Evolutionary conservation across 768 basidiomycete species (phyloP).

Genomic region (Lentinus tigrinus): DNA sequence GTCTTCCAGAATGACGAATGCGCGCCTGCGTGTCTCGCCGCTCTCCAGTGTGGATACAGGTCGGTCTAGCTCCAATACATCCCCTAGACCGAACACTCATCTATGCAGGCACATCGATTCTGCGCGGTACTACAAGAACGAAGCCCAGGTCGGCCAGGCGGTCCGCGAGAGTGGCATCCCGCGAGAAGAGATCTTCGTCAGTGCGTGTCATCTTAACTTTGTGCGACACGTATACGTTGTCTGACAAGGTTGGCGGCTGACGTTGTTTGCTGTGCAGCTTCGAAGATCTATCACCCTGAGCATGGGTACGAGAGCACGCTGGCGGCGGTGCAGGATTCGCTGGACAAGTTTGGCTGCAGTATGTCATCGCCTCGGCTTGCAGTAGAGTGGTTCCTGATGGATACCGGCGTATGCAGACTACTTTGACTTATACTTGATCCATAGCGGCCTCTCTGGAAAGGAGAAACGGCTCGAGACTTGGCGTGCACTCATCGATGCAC

Average conservation of each 20-base stretch:
- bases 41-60: conserved; percentile 64
- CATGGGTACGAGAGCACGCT: conserved; percentile 32
- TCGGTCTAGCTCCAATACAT: conserved; percentile 18
- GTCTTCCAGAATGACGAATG: conserved; percentile 69
- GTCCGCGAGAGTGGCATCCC: conserved; percentile 52
- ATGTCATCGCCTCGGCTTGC: conserved; percentile 14
- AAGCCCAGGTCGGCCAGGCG: conserved; percentile 58
- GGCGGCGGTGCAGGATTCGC: conserved; percentile 27
- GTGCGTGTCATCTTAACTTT: conserved; percentile 36
- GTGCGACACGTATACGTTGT: too few relatives aligned
- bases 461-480: conserved; percentile 39
- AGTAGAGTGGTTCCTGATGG: too few relatives aligned
- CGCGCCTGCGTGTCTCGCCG: conserved; percentile 52
- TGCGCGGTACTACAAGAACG: conserved; percentile 68
- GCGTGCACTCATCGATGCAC: conserved; percentile 36
- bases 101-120: conserved; percentile 66
- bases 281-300: conserved; percentile 59
- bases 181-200: conserved; percentile 65
- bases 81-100: too few relatives aligned
- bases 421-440: conserved; percentile 50
- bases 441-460: conserved; percentile 40
- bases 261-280: conserved; percentile 41
- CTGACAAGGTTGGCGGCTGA: background rate
- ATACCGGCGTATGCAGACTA: conserved; percentile 31
- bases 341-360: conserved; percentile 30